Evolutionary conservation across 495 filamentous ascomycete species (phyloP), one percentile per base, ranked within the genome.

Genomic region (Penicillium odoratum): DNA sequence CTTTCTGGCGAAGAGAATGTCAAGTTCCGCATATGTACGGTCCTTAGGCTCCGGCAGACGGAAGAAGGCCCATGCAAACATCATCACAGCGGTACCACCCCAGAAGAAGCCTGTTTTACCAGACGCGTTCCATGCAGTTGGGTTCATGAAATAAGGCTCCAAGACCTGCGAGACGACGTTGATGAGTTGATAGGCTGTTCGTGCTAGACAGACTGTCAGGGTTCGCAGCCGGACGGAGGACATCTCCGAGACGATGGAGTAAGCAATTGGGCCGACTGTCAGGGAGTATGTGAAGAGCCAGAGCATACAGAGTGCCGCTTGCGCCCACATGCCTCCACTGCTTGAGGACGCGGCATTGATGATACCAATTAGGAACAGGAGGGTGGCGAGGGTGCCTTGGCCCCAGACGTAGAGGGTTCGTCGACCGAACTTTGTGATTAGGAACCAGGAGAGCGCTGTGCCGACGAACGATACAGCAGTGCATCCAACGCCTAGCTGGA

Each of bases 61-160:
- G 76, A 89, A 88, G 70, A 82, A 90, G 0, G 81, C 78, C 75
- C 87, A 90, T 30, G 87, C 57, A 36, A 88, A 80, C 58, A 82
- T 85, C 44, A 82, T 65, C 59, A 87, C 82, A 50, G 83, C 85
- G 2, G 83, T 85, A 0, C 76, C 82, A 16, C 74, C 82, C 85
- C 85, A 91, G 73, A 91, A 88, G 66, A 89, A 89, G 5, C 83
- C 87, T 0, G 85, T 78, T 61, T 83, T 88, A 29, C 85, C 88
- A 10, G 78, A 74, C 77, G 82, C 86, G 60, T 88, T 69, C 83
- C 85, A 89, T 0, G 81, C 87, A 0, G 77, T 81, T 0, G 86
- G 84, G 66, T 88, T 90, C 56, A 91, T 74, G 78, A 86, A 84
- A 62, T 87, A 87, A 0, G 85, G 85, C 2, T 86, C 85, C 3